These are phyloP conservation scores for Diaporthe batatas DNA, from an alignment of 2,329 filamentous ascomycete species.

Conservation along the genomic window DNA sequence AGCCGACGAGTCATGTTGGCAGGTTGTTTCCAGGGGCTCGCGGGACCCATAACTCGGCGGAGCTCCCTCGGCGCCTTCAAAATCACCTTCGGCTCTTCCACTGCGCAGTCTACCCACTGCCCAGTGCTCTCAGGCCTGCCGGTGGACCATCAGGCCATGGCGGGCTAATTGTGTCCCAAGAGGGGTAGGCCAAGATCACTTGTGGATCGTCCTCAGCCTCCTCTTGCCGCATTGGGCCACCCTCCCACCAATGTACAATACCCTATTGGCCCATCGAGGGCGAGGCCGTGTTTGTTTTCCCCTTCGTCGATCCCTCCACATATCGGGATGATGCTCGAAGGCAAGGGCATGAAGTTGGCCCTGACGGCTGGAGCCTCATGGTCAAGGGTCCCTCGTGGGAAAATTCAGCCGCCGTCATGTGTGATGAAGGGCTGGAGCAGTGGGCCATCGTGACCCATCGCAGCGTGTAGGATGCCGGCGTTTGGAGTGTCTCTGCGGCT, in stretches of 20 bases:
- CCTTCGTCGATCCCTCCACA: conserved; percentile 18
- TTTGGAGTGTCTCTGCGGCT: conserved; percentile 7
- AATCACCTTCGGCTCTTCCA: conserved; percentile 20
- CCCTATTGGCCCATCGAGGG: conserved; percentile 35
- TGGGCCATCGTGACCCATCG: conserved; percentile 34
- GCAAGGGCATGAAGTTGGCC: conserved; percentile 23
- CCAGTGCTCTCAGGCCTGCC: not conserved
- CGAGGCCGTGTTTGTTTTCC: conserved; percentile 16
- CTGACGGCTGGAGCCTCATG: conserved; percentile 9
- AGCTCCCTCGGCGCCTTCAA: conserved; percentile 19
- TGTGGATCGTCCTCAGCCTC: conserved; percentile 25
- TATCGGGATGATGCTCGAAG: conserved; percentile 22
- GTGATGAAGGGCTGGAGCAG: conserved; percentile 39
- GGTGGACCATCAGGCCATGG: not conserved
- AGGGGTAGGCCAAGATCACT: conserved; percentile 2
- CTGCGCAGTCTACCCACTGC: not conserved
- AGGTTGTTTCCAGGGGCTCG: conserved; percentile 36
- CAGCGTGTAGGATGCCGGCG: conserved; percentile 27
- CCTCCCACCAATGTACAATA: conserved; percentile 23
- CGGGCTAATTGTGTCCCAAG: conserved; percentile 8
- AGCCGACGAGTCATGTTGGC: conserved; percentile 36
- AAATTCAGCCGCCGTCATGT: conserved; percentile 19
- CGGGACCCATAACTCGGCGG: conserved; percentile 23
- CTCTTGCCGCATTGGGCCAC: conserved; percentile 32
- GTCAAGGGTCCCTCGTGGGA: conserved; percentile 31